Evolutionary conservation across 805 yeast species (phyloP).

Genomic region (Candida chilensis): DNA sequence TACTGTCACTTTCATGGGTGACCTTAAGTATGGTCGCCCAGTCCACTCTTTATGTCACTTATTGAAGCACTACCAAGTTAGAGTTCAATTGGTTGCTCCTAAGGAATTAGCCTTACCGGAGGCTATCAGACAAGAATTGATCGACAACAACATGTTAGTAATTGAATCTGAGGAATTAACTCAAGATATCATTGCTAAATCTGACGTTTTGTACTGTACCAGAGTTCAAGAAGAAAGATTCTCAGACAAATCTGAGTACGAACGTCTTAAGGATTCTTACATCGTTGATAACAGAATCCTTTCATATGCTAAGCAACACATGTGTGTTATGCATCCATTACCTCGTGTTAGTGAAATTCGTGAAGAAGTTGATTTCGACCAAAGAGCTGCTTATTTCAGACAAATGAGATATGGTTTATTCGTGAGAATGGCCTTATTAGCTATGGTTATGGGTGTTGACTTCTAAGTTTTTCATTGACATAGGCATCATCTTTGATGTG

Average conservation of each 20-base stretch:
- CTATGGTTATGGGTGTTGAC: conserved; percentile 96
- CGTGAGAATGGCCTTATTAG: conserved; percentile 97
- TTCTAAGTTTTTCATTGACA: conserved; percentile 29
- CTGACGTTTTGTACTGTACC: conserved; percentile 96
- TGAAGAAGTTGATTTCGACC: conserved; percentile 98
- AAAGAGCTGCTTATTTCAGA: conserved; percentile 98
- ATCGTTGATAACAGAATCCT: conserved; percentile 88
- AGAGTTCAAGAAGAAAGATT: conserved; percentile 98
- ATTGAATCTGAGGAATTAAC: conserved; percentile 72
- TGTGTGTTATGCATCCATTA: conserved; percentile 98
- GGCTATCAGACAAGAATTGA: conserved; percentile 58
- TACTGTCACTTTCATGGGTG: conserved; percentile 98
- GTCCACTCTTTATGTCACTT: conserved; percentile 92
- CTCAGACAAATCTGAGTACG: conserved; percentile 63
- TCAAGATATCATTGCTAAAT: conserved; percentile 74
- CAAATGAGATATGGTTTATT: conserved; percentile 98
- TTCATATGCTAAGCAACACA: conserved; percentile 91
- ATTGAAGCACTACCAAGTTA: conserved; percentile 86
- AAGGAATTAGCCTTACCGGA: conserved; percentile 79
- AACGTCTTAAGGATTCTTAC: conserved; percentile 83
- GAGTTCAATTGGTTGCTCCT: conserved; percentile 88
- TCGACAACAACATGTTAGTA: conserved; percentile 57
- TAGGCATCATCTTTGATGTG: conserved; percentile 49
- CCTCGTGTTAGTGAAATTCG: conserved; percentile 95
- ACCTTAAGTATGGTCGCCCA: conserved; percentile 95